phyloP scores from a whole-genome alignment of 345 rosid species.

The Arabis alpina region DNA sequence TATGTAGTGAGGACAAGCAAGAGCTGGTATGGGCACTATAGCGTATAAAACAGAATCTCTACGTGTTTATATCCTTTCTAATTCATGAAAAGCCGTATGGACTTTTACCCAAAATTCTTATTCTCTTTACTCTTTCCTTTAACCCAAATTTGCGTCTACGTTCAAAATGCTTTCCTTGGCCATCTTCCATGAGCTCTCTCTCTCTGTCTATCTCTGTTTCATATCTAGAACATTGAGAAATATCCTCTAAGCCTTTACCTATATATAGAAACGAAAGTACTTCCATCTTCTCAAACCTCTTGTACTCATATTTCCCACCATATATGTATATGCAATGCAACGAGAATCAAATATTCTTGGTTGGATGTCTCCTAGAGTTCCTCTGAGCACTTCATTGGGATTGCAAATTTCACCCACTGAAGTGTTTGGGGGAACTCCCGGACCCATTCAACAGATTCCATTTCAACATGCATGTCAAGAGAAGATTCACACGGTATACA shows the following conservation, averaged over 20 bases:
- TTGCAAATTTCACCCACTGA: slow-evolving; percentile 17
- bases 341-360: slow-evolving; percentile 1
- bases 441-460: slow-evolving; percentile 25
- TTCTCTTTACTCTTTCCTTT: slow-evolving; percentile 28
- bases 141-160: slow-evolving; percentile 32
- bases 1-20: slow-evolving; percentile 2
- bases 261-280: slow-evolving; percentile 1
- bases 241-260: background rate
- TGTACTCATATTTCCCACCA: background rate
- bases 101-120: slow-evolving; percentile 16
- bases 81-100: slow-evolving; percentile 29
- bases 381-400: slow-evolving; percentile 38
- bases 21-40: slow-evolving; percentile 17
- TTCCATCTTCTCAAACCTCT: slow-evolving; percentile 23
- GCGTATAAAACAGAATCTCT: slow-evolving; percentile 22
- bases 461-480: background rate
- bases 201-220: background rate
- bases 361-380: slow-evolving; percentile 42
- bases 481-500: background rate
- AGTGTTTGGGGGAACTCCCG: slow-evolving; percentile 46
- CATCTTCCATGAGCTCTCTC: slow-evolving; percentile 5
- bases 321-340: background rate
- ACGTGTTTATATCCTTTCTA: slow-evolving; percentile 33
- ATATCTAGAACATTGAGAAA: background rate
- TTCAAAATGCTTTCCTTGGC: slow-evolving; percentile 27